Conservation (phyloP, 2,329 filamentous ascomycete species). For the Ascochyta viciae-villosae region DNA sequence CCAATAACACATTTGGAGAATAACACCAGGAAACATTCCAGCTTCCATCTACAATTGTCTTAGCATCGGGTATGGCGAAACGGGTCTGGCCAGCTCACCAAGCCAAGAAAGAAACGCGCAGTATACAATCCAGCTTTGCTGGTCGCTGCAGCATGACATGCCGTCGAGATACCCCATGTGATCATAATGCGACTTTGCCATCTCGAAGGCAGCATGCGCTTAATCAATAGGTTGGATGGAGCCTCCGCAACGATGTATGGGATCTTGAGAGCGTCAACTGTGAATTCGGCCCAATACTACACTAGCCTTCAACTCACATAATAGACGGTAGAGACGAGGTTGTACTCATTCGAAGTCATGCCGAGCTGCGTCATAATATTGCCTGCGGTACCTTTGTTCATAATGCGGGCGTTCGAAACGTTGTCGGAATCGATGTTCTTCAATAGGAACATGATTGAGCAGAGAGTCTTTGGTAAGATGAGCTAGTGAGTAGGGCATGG, state of each 20-base stretch:
- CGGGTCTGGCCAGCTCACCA: conserved; percentile 5
- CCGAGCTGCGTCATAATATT: conserved; percentile 30
- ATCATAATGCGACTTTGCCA: conserved; percentile 45
- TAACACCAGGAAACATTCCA: conserved; percentile 33
- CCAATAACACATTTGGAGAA: conserved; percentile 66
- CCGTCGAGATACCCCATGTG: conserved; percentile 32
- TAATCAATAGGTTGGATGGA: conserved; percentile 47
- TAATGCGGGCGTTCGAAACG: conserved; percentile 29
- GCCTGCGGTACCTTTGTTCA: conserved; percentile 26
- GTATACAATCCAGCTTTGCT: conserved; percentile 56
- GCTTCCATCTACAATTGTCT: conserved; percentile 26
- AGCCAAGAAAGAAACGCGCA: conserved; percentile 48
- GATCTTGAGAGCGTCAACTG: conserved; percentile 11
- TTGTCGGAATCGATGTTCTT: conserved; percentile 35
- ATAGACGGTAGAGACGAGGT: conserved; percentile 44
- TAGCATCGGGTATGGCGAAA: not conserved
- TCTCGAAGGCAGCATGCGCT: conserved; percentile 43
- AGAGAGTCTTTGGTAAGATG: conserved; percentile 9
- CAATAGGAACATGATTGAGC: conserved; percentile 29
- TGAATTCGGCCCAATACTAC: not conserved
- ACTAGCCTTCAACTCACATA: conserved; percentile 30
- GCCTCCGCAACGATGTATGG: conserved; percentile 38
- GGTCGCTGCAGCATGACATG: conserved; percentile 49
- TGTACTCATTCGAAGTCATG: conserved; percentile 32
- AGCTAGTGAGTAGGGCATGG: not conserved